Base-by-base conservation (phyloP, 176 grass and related monocot species). In the Panicum miliaceum region DNA sequence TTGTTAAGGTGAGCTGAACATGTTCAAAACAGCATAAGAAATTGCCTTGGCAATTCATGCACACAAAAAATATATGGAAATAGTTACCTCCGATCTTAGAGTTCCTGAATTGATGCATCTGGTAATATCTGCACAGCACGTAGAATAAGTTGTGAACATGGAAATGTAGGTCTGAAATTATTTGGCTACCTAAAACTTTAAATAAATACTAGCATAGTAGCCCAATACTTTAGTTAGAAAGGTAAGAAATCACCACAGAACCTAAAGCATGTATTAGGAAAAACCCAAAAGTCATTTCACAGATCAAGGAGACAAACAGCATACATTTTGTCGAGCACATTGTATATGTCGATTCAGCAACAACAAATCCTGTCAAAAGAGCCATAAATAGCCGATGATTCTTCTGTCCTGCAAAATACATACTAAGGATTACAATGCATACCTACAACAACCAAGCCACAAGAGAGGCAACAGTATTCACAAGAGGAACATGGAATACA, bases 291-390 rank as follows among this genome's bases (percentile, higher is more conserved):
- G 14, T 62, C 58, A 83, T 82, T 74, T 83, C 50, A 87, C 19
- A 75, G 25, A 48, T 38, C 73, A 82, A 69, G 62, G 54, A 87
- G 19, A 77, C 20, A 78, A 41, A 78, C 18, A 13, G 76, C 90
- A 81, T 96, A 99, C 93, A 94, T 76, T 90, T 89, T 68, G 93
- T 99, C 67, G 96, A 93, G 58, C 96, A 94, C 77, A 96, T 92
- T 54, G 89, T 96, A 94, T 99, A 99, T 9, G 96, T 94, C 13
- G 96, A 92, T 84, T 99, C 96, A 81, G 90, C 86, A 76, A 99
- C 91, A 85, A 99, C 81, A 86, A 99, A 99, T 85, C 88, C 96
- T 79, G 91, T 91, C 78, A 99, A 90, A 88, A 99, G 93, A 60
- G 87, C 81, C 78, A 99, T 92, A 89, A 99, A 94, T 4, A 99